Base-by-base conservation (phyloP, 1,284 basidiomycete genomes). In the Wallemia ichthyophaga region DNA sequence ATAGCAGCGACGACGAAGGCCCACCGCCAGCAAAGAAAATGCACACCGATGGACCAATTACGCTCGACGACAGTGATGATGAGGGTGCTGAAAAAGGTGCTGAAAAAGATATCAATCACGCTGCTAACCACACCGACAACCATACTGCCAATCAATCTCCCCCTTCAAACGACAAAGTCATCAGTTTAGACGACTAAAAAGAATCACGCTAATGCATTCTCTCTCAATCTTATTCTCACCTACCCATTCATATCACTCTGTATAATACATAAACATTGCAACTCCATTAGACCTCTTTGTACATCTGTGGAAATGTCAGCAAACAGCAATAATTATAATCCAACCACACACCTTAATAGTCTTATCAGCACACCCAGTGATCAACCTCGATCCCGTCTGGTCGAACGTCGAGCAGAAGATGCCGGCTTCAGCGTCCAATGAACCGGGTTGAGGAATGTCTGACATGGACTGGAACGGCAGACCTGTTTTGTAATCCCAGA, bases 331-430 rank as follows among this genome's bases (percentile, higher is more conserved):
- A n/a, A n/a, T n/a, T n/a, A n/a, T n/a, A n/a, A n/a, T n/a, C n/a
- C n/a, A n/a, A n/a, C n/a, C n/a, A n/a, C n/a, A n/a, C n/a, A n/a
- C n/a, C 76, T 94, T 94, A 74, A 94, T 91, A 9, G 89, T 96
- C 76, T 98, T 98, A 73, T 99, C 92, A 7, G 92, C 92, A 24
- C 91, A 84, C 57, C 92, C 94, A 1, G 89, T 96, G 64, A 96
- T 92, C 61, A 98, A 71, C 56, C 94, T 75, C 28, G 89, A 92
- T 1, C 92, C 94, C 0, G 92, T 96, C 68, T 81, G 75, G 70
- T 96, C 92, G 71, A 96, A 98, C 2, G 88, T 85, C 19, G 89
- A 95, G 68, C 87, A 94, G 74, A 96, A 91, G 2, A 88, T 78
- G 64, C 92, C 83, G 25, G 91, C 81, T 70, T 99, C 92, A 1